These are phyloP conservation scores for Xylaria palmicola DNA, from an alignment of 495 filamentous ascomycete species.

Conservation along the genomic window DNA sequence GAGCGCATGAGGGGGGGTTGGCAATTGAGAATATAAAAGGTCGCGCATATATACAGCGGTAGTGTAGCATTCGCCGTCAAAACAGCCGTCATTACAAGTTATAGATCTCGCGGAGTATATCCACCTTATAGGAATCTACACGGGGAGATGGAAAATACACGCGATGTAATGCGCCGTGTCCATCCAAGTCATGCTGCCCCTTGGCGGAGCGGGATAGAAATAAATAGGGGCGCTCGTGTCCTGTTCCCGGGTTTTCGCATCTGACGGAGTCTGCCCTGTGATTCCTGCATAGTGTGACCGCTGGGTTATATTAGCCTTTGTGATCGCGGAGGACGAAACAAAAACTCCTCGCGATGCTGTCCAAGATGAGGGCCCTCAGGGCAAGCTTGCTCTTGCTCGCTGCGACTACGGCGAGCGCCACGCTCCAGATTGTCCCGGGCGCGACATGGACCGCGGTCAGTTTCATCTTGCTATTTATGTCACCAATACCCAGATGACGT, in stretches of 20 bases:
- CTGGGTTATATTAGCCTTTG: background rate
- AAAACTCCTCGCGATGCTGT: background rate
- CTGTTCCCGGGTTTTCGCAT: background rate
- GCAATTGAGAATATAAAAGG: background rate
- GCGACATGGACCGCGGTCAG: conserved; percentile 49
- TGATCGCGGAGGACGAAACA: background rate
- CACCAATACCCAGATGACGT: background rate
- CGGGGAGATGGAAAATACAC: background rate
- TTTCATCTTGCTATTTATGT: background rate
- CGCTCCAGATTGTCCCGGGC: conserved; percentile 48
- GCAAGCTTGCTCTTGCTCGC: conserved; percentile 8
- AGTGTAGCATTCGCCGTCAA: background rate
- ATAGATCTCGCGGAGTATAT: background rate
- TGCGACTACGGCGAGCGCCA: conserved; percentile 10
- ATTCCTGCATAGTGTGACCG: background rate
- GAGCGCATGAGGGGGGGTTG: background rate
- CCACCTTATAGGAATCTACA: no score
- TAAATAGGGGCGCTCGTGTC: background rate
- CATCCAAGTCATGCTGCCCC: background rate
- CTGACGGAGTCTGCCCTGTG: background rate
- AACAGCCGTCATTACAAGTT: background rate
- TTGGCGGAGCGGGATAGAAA: background rate
- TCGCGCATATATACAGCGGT: background rate
- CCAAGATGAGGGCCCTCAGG: background rate
- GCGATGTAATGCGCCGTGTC: background rate